Conservation (phyloP, 139 green algal species). For the Nannochloris sp. region DNA sequence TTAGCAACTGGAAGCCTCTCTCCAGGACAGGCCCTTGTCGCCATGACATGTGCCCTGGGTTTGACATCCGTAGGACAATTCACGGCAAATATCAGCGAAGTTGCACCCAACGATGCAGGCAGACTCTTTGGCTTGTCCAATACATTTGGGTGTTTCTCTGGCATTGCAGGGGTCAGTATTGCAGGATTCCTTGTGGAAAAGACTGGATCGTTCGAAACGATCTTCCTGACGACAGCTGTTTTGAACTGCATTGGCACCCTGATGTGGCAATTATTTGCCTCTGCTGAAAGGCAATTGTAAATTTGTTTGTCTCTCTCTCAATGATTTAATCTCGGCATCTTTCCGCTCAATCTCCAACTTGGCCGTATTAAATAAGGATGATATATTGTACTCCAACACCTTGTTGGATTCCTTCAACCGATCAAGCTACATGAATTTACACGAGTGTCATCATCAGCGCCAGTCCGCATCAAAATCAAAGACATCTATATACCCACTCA, state of each 20-base stretch:
- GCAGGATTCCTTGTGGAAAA: conserved; percentile 65
- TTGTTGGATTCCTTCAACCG: conserved; percentile 24
- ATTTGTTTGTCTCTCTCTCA: conserved; percentile 17
- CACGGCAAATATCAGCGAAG: conserved; percentile 81
- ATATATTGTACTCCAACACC: conserved; percentile 54
- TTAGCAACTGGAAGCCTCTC: conserved; percentile 19
- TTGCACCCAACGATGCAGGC: conserved; percentile 66
- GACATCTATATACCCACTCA: too few relatives aligned
- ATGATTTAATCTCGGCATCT: conserved; percentile 38
- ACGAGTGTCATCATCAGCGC: not conserved
- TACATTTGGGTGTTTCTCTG: conserved; percentile 73
- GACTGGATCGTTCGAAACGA: conserved; percentile 54
- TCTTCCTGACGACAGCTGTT: conserved; percentile 69
- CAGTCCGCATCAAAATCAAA: too few relatives aligned
- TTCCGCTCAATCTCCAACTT: conserved; percentile 60
- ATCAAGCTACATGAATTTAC: conserved; percentile 24
- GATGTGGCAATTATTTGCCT: conserved; percentile 55
- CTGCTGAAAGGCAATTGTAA: conserved; percentile 47
- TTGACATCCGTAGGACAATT: conserved; percentile 75
- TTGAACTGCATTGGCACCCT: conserved; percentile 63
- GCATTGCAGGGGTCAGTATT: conserved; percentile 59
- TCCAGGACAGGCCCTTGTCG: conserved; percentile 33
- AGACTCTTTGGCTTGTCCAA: conserved; percentile 84
- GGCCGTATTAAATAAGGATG: conserved; percentile 59
- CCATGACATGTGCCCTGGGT: conserved; percentile 67